These are phyloP conservation scores for Scedosporium minutisporum DNA, from an alignment of 2,329 filamentous ascomycete genomes.

Conservation along the genomic window DNA sequence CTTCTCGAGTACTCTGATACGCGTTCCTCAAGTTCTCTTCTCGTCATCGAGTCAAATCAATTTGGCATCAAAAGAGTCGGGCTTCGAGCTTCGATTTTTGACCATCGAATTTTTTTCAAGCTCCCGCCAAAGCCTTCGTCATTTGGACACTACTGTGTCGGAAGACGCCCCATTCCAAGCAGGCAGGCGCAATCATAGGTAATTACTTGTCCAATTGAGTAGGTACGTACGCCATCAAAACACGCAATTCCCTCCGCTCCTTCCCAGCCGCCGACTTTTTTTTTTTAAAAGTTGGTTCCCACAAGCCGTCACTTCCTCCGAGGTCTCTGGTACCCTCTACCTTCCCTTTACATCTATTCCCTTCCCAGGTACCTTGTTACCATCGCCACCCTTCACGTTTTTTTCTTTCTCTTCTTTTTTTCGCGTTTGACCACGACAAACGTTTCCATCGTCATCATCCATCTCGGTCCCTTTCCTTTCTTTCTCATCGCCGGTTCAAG, in stretches of 20 bases:
- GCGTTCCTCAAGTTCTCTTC: background rate
- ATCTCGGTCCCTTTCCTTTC: background rate
- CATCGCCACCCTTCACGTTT: background rate
- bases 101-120: background rate
- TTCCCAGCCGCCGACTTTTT: constrained; percentile 4
- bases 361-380: background rate
- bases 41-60: background rate
- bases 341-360: background rate
- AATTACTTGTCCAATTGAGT: constrained; percentile 2
- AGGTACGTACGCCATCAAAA: background rate
- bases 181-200: background rate
- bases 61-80: background rate
- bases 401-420: background rate
- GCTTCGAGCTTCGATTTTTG: background rate
- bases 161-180: background rate
- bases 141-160: background rate
- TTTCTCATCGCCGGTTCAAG: background rate
- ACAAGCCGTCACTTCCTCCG: background rate
- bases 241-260: constrained; percentile 5
- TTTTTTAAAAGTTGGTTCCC: background rate
- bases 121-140: background rate
- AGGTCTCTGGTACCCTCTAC: background rate
- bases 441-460: background rate
- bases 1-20: background rate
- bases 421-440: background rate